Conservation (phyloP, 768 basidiomycete genomes). For the Leccinum uliginosum region DNA sequence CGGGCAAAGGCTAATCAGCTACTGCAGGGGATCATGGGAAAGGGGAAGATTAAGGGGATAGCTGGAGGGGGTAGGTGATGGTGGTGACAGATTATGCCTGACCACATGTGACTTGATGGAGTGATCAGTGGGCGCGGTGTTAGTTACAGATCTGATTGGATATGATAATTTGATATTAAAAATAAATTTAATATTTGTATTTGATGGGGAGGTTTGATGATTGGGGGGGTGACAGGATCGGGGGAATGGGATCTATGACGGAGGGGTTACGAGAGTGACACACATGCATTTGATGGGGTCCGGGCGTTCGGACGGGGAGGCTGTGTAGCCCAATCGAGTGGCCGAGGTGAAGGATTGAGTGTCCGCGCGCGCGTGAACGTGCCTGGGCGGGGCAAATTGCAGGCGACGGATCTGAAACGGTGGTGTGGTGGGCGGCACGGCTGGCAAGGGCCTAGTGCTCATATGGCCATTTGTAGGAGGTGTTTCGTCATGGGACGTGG, state of each 20-base stretch:
- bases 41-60: slow-evolving; percentile 33
- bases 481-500: slow-evolving; percentile 17
- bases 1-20: slow-evolving; percentile 74
- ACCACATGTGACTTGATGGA: slow-evolving; percentile 24
- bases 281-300: slow-evolving; percentile 12
- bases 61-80: slow-evolving; percentile 11
- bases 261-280: slow-evolving; percentile 19
- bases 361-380: slow-evolving; percentile 24
- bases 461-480: slow-evolving; percentile 25
- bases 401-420: slow-evolving; percentile 28
- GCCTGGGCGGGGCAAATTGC: slow-evolving; percentile 26
- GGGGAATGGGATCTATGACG: slow-evolving; percentile 11
- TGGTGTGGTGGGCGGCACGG: slow-evolving; percentile 22
- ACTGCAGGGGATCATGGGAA: slow-evolving; percentile 50
- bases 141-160: slow-evolving; percentile 13
- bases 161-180: slow-evolving; percentile 3
- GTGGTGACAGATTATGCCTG: slow-evolving; percentile 31
- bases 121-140: neutral
- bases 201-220: neutral
- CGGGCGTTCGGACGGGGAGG: slow-evolving; percentile 18
- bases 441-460: slow-evolving; percentile 2
- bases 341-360: slow-evolving; percentile 15
- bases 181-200: slow-evolving; percentile 8
- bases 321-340: slow-evolving; percentile 26
- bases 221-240: neutral